Evolutionary conservation across 1,139 yeast species (phyloP), one percentile per base, ranked within the genome.

Genomic region (Barnettozyma hawaiiensis): DNA sequence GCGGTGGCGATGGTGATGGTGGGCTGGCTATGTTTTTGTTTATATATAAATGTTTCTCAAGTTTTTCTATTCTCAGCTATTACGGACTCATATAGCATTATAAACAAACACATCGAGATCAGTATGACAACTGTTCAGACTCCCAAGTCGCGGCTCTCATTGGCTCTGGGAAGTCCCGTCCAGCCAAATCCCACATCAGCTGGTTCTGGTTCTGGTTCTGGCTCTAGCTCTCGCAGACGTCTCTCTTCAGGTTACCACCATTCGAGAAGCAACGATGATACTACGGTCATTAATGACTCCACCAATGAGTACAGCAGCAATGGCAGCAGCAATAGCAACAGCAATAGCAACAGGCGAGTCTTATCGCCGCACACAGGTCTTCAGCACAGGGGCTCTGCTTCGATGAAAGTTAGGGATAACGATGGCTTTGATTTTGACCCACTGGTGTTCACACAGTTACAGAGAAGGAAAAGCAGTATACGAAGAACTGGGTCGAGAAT

Each of bases 391-490:
- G 32, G 23, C 20, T n/a, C 14, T 3, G 21, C 26, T 10, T 12
- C 40, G 3, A 16, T 21, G 22, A 32, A n/a, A 16, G 19, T 27
- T 7, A 19, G 15, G 4, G 29, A 40, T 7, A 44, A 11, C 4
- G 51, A 47, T 37, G 51, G 51, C 8, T 54, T 54, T 31, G 56
- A 53, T 15, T 54, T 48, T 35, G 57, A 54, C 40, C 58, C 58
- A 1, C 35, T 54, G 32, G 39, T 36, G 14, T 43, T 43, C 3
- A 31, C 39, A 5, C 39, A 34, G 16, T 19, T 26, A 29, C 42
- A n/a, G 16, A 34, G 11, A 21, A 32, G 29, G 21, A 12, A 21
- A 9, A 23, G 21, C 16, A 21, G 20, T 18, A 9, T 24, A 15
- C n/a, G 36, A 19, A 35, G 22, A 6, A 12, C 21, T 7, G 31